phyloP scores from a whole-genome alignment of 371 early-diverging fungal genomes.

The Syncephalis plumigaleata region DNA sequence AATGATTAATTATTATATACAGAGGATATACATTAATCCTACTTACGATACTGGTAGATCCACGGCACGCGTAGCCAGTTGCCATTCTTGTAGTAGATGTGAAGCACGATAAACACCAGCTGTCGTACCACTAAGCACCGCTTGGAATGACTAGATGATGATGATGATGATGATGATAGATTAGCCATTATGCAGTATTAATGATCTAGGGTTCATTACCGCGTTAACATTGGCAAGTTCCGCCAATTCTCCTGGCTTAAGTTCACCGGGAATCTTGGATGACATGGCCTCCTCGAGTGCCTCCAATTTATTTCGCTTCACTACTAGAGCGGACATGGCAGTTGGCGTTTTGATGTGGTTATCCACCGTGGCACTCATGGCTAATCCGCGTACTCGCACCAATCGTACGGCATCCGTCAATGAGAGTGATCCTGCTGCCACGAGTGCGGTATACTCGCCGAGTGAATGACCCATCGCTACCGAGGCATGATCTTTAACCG shows the following conservation, averaged over 20 bases:
- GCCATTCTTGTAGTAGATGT: slow-evolving; percentile 48
- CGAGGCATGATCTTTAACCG: slow-evolving; percentile 43
- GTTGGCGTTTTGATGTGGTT: slow-evolving; percentile 36
- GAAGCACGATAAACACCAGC: slow-evolving; percentile 76
- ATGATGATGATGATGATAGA: background rate
- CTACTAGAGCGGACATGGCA: slow-evolving; percentile 77
- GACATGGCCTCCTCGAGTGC: slow-evolving; percentile 47
- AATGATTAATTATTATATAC: background rate
- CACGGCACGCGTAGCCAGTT: slow-evolving; percentile 70
- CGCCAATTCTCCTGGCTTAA: slow-evolving; percentile 51
- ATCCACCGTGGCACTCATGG: slow-evolving; percentile 69
- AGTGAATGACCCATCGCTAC: slow-evolving; percentile 83
- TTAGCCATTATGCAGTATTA: background rate
- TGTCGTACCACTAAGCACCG: slow-evolving; percentile 80
- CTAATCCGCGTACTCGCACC: slow-evolving; percentile 66
- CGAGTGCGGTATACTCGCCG: slow-evolving; percentile 86
- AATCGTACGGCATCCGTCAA: slow-evolving; percentile 67
- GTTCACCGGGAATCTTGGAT: slow-evolving; percentile 26
- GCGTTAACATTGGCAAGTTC: slow-evolving; percentile 81
- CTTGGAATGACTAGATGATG: slow-evolving; percentile 39
- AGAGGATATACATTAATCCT: background rate
- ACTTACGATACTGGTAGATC: slow-evolving; percentile 78
- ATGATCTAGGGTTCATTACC: slow-evolving; percentile 16
- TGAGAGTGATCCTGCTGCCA: slow-evolving; percentile 57
- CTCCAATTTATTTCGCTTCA: slow-evolving; percentile 47